A percentile compares a stretch with the other conserved stretches of the same genome.
Evolutionary conservation across 176 grass and related monocot species (phyloP).

Genomic region (Puccinellia tenuiflora): DNA sequence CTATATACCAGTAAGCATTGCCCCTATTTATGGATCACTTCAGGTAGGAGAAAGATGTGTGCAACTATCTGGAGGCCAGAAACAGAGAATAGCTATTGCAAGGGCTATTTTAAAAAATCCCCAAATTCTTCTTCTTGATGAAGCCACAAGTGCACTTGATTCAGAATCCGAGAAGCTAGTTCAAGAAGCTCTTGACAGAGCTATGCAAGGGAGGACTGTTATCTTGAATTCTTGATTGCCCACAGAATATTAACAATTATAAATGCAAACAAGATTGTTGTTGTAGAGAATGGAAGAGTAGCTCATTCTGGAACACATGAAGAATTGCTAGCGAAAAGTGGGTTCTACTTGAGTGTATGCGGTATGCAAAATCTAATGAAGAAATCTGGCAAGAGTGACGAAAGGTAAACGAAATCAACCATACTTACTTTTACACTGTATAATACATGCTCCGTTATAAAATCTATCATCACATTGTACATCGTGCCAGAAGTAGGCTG

Average conservation of each 20-base stretch:
- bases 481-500: conserved; percentile 58
- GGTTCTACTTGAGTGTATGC: conserved; percentile 35
- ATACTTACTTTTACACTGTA: neutral
- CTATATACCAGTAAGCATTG: too few relatives aligned
- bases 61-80: conserved; percentile 63
- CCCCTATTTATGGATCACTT: conserved; percentile 7
- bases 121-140: conserved; percentile 64
- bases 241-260: conserved; percentile 58
- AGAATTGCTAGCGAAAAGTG: conserved; percentile 40
- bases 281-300: conserved; percentile 51
- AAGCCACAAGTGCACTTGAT: conserved; percentile 70
- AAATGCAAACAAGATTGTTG: conserved; percentile 48
- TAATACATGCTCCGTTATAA: neutral
- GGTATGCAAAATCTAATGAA: neutral
- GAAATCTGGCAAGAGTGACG: neutral
- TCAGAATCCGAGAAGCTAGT: conserved; percentile 64
- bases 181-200: conserved; percentile 50
- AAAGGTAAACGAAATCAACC: neutral
- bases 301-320: conserved; percentile 46
- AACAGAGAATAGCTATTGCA: conserved; percentile 62
- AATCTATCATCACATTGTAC: too few relatives aligned
- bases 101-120: conserved; percentile 60
- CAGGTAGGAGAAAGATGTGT: conserved; percentile 58
- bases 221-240: conserved; percentile 60
- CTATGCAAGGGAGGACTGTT: conserved; percentile 55